Base-by-base conservation (phyloP, 2,329 filamentous ascomycete genomes). In the Trichophyton simii region DNA sequence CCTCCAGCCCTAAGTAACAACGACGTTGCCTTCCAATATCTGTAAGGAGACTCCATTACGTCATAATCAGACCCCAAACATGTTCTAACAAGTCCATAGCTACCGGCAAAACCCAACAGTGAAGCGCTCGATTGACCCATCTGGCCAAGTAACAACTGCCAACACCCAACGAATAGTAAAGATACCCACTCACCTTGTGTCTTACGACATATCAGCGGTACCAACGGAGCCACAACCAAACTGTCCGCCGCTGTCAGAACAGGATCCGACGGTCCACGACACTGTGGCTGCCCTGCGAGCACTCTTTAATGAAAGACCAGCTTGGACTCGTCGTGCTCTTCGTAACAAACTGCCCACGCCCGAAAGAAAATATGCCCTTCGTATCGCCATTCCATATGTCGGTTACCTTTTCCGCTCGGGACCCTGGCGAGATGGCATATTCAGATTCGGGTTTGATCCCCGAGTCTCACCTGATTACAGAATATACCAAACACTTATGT, bases 321-420 rank as follows among this genome's bases (percentile, higher is more conserved):
- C 96, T 54, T 95, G 91, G 84, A 96, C 92, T 2, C 84, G 91
- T 0, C 85, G 92, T 20, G 87, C 87, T 1, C 79, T 96, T 13
- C 80, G 87, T 67, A 96, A 96, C 73, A 80, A 82, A 59, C 79
- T 96, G 34, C 68, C 69, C 4, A 74, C 75, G 38, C 75, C 91
- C 64, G 76, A 80, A 57, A 78, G 79, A 62, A 78, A 80, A 28
- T 78, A 79, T 60, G 74, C 77, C 18, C 76, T 96, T 63, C 87
- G 89, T 68, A 82, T 87, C 69, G 88, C 88, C 55, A 82, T 91
- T 59, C 87, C 90, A 65, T 92, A 94, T 68, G 85, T 89, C 3
- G 91, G 88, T 7, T 99, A 96, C 75, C 89, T 91, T 74, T 96
- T 97, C 79, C 87, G 88, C 63, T 90, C 88, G 22, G 94, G 94